A percentile compares a stretch with the other conserved stretches of the same genome.
phyloP scores from a whole-genome alignment of 2,329 filamentous ascomycete species.

The Calonectria montana region DNA sequence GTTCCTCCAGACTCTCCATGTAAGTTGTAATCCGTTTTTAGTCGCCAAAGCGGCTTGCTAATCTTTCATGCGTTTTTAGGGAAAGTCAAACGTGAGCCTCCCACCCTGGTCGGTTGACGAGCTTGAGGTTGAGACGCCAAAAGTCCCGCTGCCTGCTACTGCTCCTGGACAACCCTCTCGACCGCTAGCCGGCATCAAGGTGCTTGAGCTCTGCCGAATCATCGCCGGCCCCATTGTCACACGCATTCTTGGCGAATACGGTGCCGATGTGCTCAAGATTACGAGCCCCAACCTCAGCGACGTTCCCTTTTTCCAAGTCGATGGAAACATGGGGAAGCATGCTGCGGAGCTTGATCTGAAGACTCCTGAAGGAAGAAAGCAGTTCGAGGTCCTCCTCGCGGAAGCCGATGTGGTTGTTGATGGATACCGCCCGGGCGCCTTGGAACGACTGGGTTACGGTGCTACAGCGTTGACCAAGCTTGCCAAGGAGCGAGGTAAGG shows the following conservation, averaged over 20 bases:
- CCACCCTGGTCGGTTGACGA: slow-evolving; percentile 62
- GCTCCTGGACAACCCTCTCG: slow-evolving; percentile 34
- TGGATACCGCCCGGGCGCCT: slow-evolving; percentile 75
- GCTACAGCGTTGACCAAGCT: slow-evolving; percentile 64
- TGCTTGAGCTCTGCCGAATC: slow-evolving; percentile 80
- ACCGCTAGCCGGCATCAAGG: slow-evolving; percentile 71
- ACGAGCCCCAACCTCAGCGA: slow-evolving; percentile 76
- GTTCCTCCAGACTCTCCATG: slow-evolving; percentile 64
- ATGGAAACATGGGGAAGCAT: slow-evolving; percentile 79
- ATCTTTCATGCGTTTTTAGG: slow-evolving; percentile 50
- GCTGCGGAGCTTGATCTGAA: slow-evolving; percentile 73
- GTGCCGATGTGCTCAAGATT: slow-evolving; percentile 79
- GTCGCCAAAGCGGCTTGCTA: not conserved
- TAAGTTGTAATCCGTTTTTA: slow-evolving; percentile 28
- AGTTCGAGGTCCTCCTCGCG: slow-evolving; percentile 69
- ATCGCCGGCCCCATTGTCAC: slow-evolving; percentile 81
- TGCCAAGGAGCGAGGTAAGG: slow-evolving; percentile 66
- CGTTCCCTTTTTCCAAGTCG: slow-evolving; percentile 78
- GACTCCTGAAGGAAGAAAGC: slow-evolving; percentile 59
- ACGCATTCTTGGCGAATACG: slow-evolving; percentile 78
- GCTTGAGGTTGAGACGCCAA: slow-evolving; percentile 62
- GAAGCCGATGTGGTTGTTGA: slow-evolving; percentile 75
- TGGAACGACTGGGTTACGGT: slow-evolving; percentile 73
- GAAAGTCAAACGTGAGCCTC: slow-evolving; percentile 52
- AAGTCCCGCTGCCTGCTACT: slow-evolving; percentile 50